Evolutionary conservation across 345 rosid species (phyloP), one percentile per base, ranked within the genome.

Genomic region (Populus ilicifolia): DNA sequence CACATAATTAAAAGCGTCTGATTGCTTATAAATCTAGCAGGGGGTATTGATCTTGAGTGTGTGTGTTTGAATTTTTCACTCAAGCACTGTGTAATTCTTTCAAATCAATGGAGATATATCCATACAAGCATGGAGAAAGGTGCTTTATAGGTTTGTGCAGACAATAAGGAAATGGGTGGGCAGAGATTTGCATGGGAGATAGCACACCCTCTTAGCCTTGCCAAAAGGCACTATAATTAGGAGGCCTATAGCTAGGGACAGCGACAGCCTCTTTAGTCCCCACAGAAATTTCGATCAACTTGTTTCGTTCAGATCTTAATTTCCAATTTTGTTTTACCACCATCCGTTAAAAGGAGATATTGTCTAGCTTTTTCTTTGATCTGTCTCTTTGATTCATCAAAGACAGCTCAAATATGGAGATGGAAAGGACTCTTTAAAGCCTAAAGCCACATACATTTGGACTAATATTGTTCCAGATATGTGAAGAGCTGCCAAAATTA

Each of bases 171-270:
- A 48, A 73, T 44, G 59, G 62, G 73, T 8, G 56, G 27, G 56
- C 69, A 48, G 8, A 4, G 73, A 25, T 75, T 69, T 76, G 79
- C 33, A 27, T 41, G 73, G 67, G 21, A 41, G 56, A 38, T 56
- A 41, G 69, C 41, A 48, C 65, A 71, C 48, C 30, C 46, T 65
- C 46, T 46, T 44, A 8, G 63, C 77, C 62, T 65, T 69, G 78
- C 74, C 85, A 77, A 72, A 69, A 77, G n/a, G 20, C 83, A 77
- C 75, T 69, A 69, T 77, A 48, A 50, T 43, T 16, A 59, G 71
- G 66, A 74, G 80, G 30, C 46, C n/a, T 21, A 10, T 59, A 9
- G 59, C 56, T 23, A 30, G 8, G 69, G 79, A 76, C 70, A 70
- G 16, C 56, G 82, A 78, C 75, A 72, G 16, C 48, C 68, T 71